Percentiles rank a stretch among this genome's conserved stretches.
Conservation (phyloP, 2,329 filamentous ascomycete genomes). For the Ascochyta rabiei region DNA sequence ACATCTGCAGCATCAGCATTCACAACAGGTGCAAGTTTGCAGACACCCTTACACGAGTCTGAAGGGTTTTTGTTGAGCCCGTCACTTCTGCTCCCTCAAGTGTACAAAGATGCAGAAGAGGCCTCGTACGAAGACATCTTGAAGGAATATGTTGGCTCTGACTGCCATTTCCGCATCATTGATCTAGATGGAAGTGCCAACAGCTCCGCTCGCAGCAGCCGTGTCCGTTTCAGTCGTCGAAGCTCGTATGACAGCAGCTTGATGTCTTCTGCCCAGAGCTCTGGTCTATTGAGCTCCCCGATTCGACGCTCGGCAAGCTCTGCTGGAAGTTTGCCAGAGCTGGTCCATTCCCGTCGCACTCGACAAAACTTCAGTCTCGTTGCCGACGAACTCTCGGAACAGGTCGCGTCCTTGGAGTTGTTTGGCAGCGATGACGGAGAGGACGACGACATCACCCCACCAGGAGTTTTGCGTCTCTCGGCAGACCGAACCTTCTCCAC, state of each 20-base stretch:
- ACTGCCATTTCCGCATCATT: conserved; percentile 55
- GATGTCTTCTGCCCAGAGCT: conserved; percentile 49
- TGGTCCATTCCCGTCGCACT: conserved; percentile 44
- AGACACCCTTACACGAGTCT: conserved; percentile 35
- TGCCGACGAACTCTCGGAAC: conserved; percentile 42
- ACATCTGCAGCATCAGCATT: conserved; percentile 44
- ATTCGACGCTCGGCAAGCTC: conserved; percentile 47
- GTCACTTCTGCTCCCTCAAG: conserved; percentile 42
- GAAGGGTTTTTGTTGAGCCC: conserved; percentile 49
- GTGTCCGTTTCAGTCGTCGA: conserved; percentile 60
- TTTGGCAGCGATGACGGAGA: conserved; percentile 37
- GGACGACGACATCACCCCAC: conserved; percentile 39
- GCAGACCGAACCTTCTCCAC: conserved; percentile 40
- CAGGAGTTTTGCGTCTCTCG: conserved; percentile 36
- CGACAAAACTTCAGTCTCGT: conserved; percentile 40
- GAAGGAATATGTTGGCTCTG: conserved; percentile 52
- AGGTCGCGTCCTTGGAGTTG: conserved; percentile 36
- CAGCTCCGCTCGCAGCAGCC: conserved; percentile 56
- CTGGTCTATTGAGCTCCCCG: conserved; percentile 43
- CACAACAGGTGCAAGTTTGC: conserved; percentile 34
- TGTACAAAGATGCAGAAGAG: conserved; percentile 45
- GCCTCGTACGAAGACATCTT: conserved; percentile 47
- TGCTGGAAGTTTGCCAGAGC: conserved; percentile 47
- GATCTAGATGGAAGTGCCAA: conserved; percentile 48
- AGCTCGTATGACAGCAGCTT: conserved; percentile 64